phyloP scores from a whole-genome alignment of 345 rosid species.

The Brassica cretica region DNA sequence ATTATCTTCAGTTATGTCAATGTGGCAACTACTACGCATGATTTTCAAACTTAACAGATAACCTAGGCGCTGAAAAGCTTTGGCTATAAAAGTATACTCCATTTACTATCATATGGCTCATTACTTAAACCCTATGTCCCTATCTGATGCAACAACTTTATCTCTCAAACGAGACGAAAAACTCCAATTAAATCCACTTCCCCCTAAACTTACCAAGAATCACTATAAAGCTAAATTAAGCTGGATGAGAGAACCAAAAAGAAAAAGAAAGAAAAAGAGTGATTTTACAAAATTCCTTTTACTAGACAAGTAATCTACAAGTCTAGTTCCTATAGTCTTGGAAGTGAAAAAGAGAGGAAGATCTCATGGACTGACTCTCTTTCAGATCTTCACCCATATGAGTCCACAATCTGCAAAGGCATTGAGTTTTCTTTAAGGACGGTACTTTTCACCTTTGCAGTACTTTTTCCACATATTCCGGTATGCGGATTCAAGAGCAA shows the following conservation, averaged over 20 bases:
- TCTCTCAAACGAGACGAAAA: constrained; percentile 24
- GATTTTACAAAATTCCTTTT: neutral
- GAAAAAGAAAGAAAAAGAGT: neutral
- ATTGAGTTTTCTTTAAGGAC: constrained; percentile 39
- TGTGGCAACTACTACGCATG: no score
- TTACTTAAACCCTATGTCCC: constrained; percentile 1
- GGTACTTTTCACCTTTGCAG: constrained; percentile 82
- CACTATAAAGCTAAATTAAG: constrained; percentile 34
- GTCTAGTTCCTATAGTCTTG: constrained; percentile 38
- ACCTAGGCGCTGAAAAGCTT: no score
- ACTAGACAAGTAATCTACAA: constrained; percentile 17
- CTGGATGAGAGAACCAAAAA: neutral
- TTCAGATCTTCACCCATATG: constrained; percentile 6
- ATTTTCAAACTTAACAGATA: no score
- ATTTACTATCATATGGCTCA: constrained; percentile 13
- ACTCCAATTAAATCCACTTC: constrained; percentile 27
- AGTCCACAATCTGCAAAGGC: neutral
- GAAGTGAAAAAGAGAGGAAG: constrained; percentile 22
- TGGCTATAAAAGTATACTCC: no score
- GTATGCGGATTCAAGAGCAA: constrained; percentile 73
- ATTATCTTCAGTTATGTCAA: no score
- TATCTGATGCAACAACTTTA: constrained; percentile 26
- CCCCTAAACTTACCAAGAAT: constrained; percentile 38
- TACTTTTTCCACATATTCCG: constrained; percentile 84
- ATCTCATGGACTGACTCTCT: constrained; percentile 30